Base-by-base conservation (phyloP, 208 protist genomes). In the Eutreptiella sp. region DNA sequence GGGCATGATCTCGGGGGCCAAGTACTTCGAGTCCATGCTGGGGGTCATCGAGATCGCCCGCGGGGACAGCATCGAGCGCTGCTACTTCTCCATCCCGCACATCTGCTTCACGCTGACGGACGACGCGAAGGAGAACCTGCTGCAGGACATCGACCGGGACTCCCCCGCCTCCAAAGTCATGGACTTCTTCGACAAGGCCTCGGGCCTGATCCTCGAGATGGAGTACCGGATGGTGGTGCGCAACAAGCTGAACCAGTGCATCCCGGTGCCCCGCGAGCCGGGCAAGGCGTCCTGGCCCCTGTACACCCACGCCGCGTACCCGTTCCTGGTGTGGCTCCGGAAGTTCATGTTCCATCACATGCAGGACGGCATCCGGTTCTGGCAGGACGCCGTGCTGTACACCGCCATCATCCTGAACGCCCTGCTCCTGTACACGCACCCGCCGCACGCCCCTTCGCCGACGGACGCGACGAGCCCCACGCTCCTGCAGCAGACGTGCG, bases 181-280 rank as follows among this genome's bases (percentile, higher is more conserved):
- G 26, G 84, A 86, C 46, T 87, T 90, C 53, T n/a, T 86, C 9
- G 73, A 87, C 63, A 79, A 73, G 47, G 72, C 70, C 16, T 80
- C 87, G 47, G 81, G 84, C 55, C 38, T 90, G 21, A 90, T 90
- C 39, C 85, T 87, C 55, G 75, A 81, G 46, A 77, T 90, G 1
- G 81, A 87, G 71, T 66, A 72, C 48, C 47, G 54, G 19, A 72
- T 84, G 57, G 64, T 61, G 26, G 83, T 88, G 46, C 58, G 73
- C 29, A 35, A 66, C 19, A 52, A 58, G 26, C 46, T 85, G 21
- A 47, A 27, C 7, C 62, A 63, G 11, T 83, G 68, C 53, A 85
- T 77, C 19, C n/a, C n/a, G n/a, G n/a, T n/a, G n/a, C n/a, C n/a
- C n/a, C n/a, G n/a, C n/a, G n/a, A n/a, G n/a, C n/a, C n/a, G n/a